Conservation (phyloP, 371 early-diverging fungal species). For the Mucor circinelloides region DNA sequence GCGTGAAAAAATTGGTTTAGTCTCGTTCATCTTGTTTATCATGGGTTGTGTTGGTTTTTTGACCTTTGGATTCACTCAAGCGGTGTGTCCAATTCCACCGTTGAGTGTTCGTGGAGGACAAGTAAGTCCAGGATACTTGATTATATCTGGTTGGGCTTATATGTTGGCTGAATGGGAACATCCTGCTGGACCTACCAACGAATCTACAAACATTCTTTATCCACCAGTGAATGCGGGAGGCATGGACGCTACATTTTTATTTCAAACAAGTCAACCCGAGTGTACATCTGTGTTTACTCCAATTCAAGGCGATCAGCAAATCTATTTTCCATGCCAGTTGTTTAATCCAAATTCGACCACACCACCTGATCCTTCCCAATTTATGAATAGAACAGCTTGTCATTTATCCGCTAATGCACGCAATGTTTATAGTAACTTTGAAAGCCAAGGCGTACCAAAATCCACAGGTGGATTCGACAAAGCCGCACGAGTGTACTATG, state of each 20-base stretch:
- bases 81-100: conserved; percentile 49
- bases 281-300: conserved; percentile 61
- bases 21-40: conserved; percentile 61
- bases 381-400: conserved; percentile 60
- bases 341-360: conserved; percentile 51
- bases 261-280: conserved; percentile 51
- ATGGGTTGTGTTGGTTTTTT: conserved; percentile 59
- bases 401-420: conserved; percentile 56
- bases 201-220: conserved; percentile 56
- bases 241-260: conserved; percentile 58
- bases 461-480: conserved; percentile 32
- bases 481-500: conserved; percentile 67
- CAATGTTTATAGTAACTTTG: conserved; percentile 32
- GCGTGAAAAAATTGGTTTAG: conserved; percentile 84
- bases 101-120: conserved; percentile 28
- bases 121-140: conserved; percentile 43
- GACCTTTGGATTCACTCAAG: conserved; percentile 61
- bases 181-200: conserved; percentile 34
- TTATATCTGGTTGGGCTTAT: conserved; percentile 60
- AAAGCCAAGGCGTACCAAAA: conserved; percentile 36
- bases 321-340: conserved; percentile 76
- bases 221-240: conserved; percentile 66
- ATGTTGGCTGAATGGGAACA: conserved; percentile 57
- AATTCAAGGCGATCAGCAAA: conserved; percentile 38
- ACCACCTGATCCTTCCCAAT: conserved; percentile 47